Conservation (phyloP, 164 flowering plant species). For the Vitis rupestris region DNA sequence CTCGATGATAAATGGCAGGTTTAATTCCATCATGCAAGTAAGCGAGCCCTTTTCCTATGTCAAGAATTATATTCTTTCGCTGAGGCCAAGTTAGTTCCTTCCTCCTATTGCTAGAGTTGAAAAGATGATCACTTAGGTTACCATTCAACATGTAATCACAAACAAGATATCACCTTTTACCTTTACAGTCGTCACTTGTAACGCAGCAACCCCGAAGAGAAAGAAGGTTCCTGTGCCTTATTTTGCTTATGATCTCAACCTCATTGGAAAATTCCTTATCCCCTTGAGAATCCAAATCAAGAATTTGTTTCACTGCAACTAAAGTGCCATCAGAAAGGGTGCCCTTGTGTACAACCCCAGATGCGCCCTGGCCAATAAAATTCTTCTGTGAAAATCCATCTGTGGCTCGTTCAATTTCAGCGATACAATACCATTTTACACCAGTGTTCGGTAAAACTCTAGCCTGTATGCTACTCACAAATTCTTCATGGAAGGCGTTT, state of each 20-base stretch:
- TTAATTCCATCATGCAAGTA: constrained; percentile 38
- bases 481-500: constrained; percentile 19
- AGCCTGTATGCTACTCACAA: constrained; percentile 15
- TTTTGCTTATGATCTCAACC: constrained; percentile 44
- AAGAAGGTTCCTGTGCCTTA: constrained; percentile 39
- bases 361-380: constrained; percentile 35
- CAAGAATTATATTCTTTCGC: constrained; percentile 37
- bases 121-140: constrained; percentile 26
- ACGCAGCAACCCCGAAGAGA: constrained; percentile 45
- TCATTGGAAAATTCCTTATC: constrained; percentile 41
- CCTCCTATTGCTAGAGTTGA: neutral
- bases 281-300: constrained; percentile 17
- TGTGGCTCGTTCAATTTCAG: constrained; percentile 39
- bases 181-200: constrained; percentile 20
- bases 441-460: constrained; percentile 28
- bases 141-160: constrained; percentile 46
- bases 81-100: constrained; percentile 31
- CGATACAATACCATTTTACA: constrained; percentile 28
- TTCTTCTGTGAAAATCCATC: constrained; percentile 34
- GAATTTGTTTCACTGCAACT: no score
- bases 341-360: constrained; percentile 37
- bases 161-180: constrained; percentile 29
- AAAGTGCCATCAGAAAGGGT: neutral
- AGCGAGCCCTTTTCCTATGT: constrained; percentile 36
- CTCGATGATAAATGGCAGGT: constrained; percentile 36